phyloP scores from a whole-genome alignment of 768 basidiomycete species.

The Hypsizygus marmoreus region DNA sequence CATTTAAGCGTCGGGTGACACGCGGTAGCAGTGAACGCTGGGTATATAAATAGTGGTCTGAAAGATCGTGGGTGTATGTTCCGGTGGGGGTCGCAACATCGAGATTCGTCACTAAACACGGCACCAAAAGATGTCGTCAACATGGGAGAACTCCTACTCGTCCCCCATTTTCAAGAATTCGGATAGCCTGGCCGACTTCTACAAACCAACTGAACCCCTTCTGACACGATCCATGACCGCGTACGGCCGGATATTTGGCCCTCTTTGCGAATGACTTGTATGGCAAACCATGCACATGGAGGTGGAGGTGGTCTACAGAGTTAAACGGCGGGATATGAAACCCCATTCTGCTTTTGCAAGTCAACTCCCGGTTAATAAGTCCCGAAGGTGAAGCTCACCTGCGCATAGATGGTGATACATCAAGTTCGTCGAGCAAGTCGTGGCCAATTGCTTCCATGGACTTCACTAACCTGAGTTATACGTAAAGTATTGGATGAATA shows the following conservation, averaged over 20 bases:
- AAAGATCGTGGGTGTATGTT: too few relatives aligned
- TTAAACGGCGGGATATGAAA: conserved; percentile 84
- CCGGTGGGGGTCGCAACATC: too few relatives aligned
- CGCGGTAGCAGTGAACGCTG: too few relatives aligned
- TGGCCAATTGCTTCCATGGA: conserved; percentile 48
- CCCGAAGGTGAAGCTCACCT: conserved; percentile 36
- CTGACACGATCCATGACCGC: conserved; percentile 37
- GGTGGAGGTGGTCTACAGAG: conserved; percentile 70
- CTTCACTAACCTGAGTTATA: conserved; percentile 24
- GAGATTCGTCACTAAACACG: too few relatives aligned
- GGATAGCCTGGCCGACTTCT: conserved; percentile 59
- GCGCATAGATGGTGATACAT: conserved; percentile 43
- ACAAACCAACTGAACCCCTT: conserved; percentile 80
- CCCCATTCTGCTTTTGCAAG: conserved; percentile 54
- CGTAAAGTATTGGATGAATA: neutral
- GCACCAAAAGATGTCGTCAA: too few relatives aligned
- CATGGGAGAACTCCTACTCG: conserved; percentile 54
- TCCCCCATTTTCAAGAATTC: conserved; percentile 57
- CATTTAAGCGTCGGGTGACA: too few relatives aligned
- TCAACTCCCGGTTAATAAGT: neutral
- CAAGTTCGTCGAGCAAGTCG: conserved; percentile 47
- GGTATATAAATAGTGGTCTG: too few relatives aligned
- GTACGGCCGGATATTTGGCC: conserved; percentile 51
- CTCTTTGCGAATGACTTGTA: conserved; percentile 44
- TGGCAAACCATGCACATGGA: conserved; percentile 73